Evolutionary conservation across 257 asterid species (phyloP), one percentile per base, ranked within the genome.

Genomic region (Solanum infundibuliforme): DNA sequence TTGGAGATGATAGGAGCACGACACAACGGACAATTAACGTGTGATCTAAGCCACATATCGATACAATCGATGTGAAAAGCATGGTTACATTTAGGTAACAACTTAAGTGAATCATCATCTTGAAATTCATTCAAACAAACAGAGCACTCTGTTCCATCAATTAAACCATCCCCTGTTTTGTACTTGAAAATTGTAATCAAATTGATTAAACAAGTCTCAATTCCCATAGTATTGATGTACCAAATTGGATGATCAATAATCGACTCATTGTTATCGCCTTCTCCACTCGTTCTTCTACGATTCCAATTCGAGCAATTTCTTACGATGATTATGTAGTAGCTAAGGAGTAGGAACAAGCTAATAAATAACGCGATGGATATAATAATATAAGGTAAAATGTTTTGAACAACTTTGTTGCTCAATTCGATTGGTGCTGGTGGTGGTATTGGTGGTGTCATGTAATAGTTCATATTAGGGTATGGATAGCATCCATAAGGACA

Each of bases 11-110:
- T 85, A 27, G 75, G 36, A 79, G 88, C 74, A 13, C 90, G 88
- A 60, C 90, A 88, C n/a, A 88, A 5, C 0, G 90, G 90, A 31
- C 90, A 88, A 77, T 75, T 88, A 32, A 55, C 85, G 90, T 88
- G 88, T 65, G 90, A 75, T n/a, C 58, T 85, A 25, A 88, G 75
- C 90, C 90, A 88, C 8, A 65, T 62, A 7, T 88, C 90, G 8
- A 88, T 85, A 20, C 90, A 88, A 14, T 83, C 27, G 38, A 88
- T 55, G 65, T 88, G 90, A 66, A 88, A 88, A 0, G 86, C 86
- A 79, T 88, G 90, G 86, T 39, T 85, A 68, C 90, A 88, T 46
- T 88, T 88, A 0, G 86, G 88, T 18, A 88, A 66, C 73, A 75
- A 12, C 43, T 86, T 75, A 23, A 88, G 90, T 12, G 69, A 76